Evolutionary conservation across 2,329 filamentous ascomycete genomes (phyloP).

Genomic region (Botrytis deweyae): DNA sequence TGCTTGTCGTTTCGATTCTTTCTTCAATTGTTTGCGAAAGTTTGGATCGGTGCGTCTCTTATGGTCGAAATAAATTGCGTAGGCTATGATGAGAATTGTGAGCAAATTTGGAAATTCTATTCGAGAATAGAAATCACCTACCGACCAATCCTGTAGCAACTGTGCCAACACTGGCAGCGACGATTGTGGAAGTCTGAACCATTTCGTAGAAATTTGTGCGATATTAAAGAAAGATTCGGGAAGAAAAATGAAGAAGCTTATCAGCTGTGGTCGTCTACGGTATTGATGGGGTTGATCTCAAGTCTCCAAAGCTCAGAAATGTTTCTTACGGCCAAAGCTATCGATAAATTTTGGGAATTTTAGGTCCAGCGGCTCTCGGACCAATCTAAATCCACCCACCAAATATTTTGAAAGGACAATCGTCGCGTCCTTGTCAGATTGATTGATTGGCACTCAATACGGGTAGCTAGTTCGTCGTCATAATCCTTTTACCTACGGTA

Average conservation of each 20-base stretch:
- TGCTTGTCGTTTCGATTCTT: conserved; percentile 71
- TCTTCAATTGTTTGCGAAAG: conserved; percentile 67
- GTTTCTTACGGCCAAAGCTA: conserved; percentile 21
- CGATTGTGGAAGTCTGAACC: conserved; percentile 54
- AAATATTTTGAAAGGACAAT: conserved; percentile 11
- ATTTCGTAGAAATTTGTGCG: conserved; percentile 36
- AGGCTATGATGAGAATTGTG: conserved; percentile 47
- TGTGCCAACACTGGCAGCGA: conserved; percentile 61
- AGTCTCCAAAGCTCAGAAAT: conserved; percentile 23
- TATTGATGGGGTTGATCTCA: conserved; percentile 2
- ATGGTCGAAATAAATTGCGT: conserved; percentile 68
- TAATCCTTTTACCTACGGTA: background rate
- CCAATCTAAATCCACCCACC: conserved; percentile 18
- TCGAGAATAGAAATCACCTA: conserved; percentile 39
- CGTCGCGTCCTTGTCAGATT: background rate
- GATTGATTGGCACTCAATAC: conserved; percentile 1
- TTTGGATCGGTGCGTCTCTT: conserved; percentile 62
- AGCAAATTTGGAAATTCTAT: conserved; percentile 22
- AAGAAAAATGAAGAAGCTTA: conserved; percentile 16
- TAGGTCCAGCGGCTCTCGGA: conserved; percentile 18
- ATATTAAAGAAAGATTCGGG: conserved; percentile 3
- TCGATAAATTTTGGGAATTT: conserved; percentile 25
- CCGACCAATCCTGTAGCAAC: conserved; percentile 59
- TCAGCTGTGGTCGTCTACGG: conserved; percentile 12
- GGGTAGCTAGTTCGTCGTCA: background rate